A percentile compares a stretch with the other conserved stretches of the same genome.
Evolutionary conservation across 768 basidiomycete genomes (phyloP).

Genomic region (Favolaschia claudopus): DNA sequence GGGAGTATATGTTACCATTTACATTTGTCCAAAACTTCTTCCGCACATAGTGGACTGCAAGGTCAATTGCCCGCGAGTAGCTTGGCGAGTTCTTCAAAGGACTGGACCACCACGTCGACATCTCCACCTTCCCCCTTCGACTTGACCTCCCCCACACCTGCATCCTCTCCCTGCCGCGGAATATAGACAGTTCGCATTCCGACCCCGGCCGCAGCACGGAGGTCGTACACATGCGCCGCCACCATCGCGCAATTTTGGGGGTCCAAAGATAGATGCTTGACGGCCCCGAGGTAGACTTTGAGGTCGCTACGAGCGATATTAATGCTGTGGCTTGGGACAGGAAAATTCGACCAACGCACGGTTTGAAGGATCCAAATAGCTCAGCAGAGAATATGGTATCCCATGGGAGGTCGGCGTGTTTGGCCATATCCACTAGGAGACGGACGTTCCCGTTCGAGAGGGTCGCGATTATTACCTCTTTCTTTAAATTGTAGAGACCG

Average conservation of each 20-base stretch:
- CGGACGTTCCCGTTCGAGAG: constrained; percentile 73
- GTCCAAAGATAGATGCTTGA: constrained; percentile 55
- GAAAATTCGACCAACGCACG: constrained; percentile 47
- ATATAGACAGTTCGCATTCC: constrained; percentile 71
- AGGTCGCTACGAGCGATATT: constrained; percentile 51
- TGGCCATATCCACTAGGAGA: constrained; percentile 70
- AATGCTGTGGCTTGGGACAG: too few species aligned
- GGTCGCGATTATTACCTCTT: constrained; percentile 55
- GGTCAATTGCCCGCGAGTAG: too few species aligned
- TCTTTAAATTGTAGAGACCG: constrained; percentile 59
- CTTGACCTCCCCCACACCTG: constrained; percentile 37
- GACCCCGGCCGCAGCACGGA: constrained; percentile 56
- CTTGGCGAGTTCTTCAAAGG: constrained; percentile 57
- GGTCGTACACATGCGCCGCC: constrained; percentile 66
- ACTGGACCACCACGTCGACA: constrained; percentile 63
- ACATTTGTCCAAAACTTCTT: too few species aligned
- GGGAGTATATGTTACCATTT: too few species aligned
- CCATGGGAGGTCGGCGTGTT: constrained; percentile 69
- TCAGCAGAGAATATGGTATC: constrained; percentile 69
- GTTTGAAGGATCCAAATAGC: constrained; percentile 68
- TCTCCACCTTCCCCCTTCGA: constrained; percentile 62
- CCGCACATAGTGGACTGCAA: too few species aligned
- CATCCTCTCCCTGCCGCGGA: constrained; percentile 56
- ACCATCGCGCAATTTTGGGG: constrained; percentile 68
- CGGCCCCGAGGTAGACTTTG: constrained; percentile 57